Evolutionary conservation across 306 rosid species (phyloP).

Genomic region (Dalbergia cultrata): DNA sequence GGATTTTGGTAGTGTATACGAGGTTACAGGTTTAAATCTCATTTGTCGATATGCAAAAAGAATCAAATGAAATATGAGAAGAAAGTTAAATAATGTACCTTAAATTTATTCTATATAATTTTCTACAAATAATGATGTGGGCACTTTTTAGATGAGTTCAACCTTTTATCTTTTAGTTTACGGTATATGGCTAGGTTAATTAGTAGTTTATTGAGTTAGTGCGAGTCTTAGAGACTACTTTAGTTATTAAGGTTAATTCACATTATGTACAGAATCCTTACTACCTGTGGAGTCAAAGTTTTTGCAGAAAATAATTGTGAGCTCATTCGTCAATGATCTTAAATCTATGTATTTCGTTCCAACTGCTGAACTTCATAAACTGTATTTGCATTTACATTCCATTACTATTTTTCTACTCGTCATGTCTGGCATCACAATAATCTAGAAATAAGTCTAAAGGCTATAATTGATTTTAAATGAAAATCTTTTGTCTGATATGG

Average conservation of each 20-base stretch:
- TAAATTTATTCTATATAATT: no score
- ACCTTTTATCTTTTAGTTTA: background rate
- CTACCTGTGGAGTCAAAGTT: slow-evolving; percentile 6
- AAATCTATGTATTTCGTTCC: slow-evolving; percentile 5
- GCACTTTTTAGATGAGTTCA: no score
- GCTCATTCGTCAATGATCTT: slow-evolving; percentile 1
- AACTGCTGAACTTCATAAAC: slow-evolving; percentile 28
- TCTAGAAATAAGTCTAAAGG: background rate
- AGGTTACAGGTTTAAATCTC: no score
- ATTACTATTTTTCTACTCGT: slow-evolving; percentile 9
- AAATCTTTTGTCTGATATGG: slow-evolving; percentile 40
- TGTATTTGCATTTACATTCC: slow-evolving; percentile 17
- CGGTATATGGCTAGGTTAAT: slow-evolving; percentile 9
- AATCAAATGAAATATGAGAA: no score
- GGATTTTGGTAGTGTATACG: no score
- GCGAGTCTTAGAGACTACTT: background rate
- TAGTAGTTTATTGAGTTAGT: background rate
- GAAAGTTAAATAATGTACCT: no score
- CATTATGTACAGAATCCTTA: slow-evolving; percentile 16
- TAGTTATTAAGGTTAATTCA: background rate
- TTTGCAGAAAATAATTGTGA: slow-evolving; percentile 16
- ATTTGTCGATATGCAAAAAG: no score
- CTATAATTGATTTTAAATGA: slow-evolving; percentile 37
- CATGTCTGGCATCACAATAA: slow-evolving; percentile 6
- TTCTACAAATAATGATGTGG: no score